Percentiles rank a stretch among this genome's conserved stretches.
phyloP scores from a whole-genome alignment of 345 rosid genomes.

The Linum tenue region DNA sequence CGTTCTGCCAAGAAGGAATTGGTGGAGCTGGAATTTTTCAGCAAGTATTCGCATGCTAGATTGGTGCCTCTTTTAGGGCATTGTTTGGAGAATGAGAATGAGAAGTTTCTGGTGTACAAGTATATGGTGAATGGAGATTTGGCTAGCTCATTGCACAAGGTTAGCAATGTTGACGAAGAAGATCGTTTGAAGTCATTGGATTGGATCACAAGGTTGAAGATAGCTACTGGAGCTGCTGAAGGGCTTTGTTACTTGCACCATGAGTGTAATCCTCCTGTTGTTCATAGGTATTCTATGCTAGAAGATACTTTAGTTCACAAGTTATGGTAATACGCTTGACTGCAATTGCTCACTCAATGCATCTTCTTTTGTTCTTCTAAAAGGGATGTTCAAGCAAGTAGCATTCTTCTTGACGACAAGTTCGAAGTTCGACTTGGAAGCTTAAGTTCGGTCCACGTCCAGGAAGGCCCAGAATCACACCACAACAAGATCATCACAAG shows the following conservation, averaged over 20 bases:
- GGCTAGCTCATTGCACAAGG: slow-evolving; percentile 18
- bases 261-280: slow-evolving; percentile 27
- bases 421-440: slow-evolving; percentile 11
- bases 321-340: background rate
- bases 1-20: slow-evolving; percentile 9
- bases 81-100: slow-evolving; percentile 21
- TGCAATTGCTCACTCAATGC: background rate
- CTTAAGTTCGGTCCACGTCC: slow-evolving; percentile 1
- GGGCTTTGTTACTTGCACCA: slow-evolving; percentile 25
- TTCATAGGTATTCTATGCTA: slow-evolving; percentile 22
- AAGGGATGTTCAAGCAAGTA: slow-evolving; percentile 28
- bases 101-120: slow-evolving; percentile 22
- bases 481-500: slow-evolving; percentile 3
- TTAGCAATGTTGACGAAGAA: slow-evolving; percentile 7
- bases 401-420: slow-evolving; percentile 7
- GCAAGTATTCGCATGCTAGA: slow-evolving; percentile 18
- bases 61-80: slow-evolving; percentile 25
- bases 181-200: slow-evolving; percentile 17
- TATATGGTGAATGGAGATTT: slow-evolving; percentile 23
- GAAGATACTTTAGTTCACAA: slow-evolving; percentile 5
- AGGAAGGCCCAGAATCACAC: slow-evolving; percentile 4
- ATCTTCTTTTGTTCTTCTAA: slow-evolving; percentile 16
- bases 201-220: slow-evolving; percentile 29
- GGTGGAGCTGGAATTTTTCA: slow-evolving; percentile 19
- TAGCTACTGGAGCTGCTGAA: slow-evolving; percentile 29